Percentiles rank a stretch among this genome's conserved stretches.
Conservation (phyloP, 805 yeast genomes). For the Debaryomyces tyrocola region DNA sequence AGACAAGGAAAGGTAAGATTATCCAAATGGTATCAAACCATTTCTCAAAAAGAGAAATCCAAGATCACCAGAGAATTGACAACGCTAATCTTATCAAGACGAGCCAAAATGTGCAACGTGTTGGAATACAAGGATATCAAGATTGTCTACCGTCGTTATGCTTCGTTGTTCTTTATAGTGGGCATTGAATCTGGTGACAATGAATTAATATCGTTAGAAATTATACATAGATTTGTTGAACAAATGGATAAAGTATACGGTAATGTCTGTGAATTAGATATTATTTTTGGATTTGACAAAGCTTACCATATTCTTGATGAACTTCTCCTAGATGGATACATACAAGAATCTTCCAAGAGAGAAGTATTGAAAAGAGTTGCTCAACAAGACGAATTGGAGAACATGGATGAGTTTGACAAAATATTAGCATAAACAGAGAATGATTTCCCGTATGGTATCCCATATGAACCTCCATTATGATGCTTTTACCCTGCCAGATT, state of each 20-base stretch:
- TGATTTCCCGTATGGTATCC: too few species aligned
- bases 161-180: slow-evolving; percentile 85
- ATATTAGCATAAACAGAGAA: slow-evolving; percentile 24
- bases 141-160: slow-evolving; percentile 88
- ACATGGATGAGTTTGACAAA: slow-evolving; percentile 60
- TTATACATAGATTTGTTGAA: slow-evolving; percentile 91
- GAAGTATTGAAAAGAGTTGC: slow-evolving; percentile 76
- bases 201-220: slow-evolving; percentile 81
- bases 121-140: slow-evolving; percentile 83
- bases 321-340: slow-evolving; percentile 80
- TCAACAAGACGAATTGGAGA: slow-evolving; percentile 86
- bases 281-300: slow-evolving; percentile 90
- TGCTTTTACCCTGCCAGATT: too few species aligned
- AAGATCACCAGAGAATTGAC: slow-evolving; percentile 84
- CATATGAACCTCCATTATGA: too few species aligned
- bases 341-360: slow-evolving; percentile 78
- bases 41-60: slow-evolving; percentile 80
- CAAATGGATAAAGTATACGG: slow-evolving; percentile 96
- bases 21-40: slow-evolving; percentile 88
- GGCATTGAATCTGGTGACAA: slow-evolving; percentile 84
- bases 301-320: slow-evolving; percentile 94
- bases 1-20: slow-evolving; percentile 95
- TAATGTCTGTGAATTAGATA: slow-evolving; percentile 94
- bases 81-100: slow-evolving; percentile 77
- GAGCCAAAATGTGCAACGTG: slow-evolving; percentile 94